These are phyloP conservation scores for Claviceps pazoutovae DNA, from an alignment of 2,329 filamentous ascomycete species.

Conservation along the genomic window DNA sequence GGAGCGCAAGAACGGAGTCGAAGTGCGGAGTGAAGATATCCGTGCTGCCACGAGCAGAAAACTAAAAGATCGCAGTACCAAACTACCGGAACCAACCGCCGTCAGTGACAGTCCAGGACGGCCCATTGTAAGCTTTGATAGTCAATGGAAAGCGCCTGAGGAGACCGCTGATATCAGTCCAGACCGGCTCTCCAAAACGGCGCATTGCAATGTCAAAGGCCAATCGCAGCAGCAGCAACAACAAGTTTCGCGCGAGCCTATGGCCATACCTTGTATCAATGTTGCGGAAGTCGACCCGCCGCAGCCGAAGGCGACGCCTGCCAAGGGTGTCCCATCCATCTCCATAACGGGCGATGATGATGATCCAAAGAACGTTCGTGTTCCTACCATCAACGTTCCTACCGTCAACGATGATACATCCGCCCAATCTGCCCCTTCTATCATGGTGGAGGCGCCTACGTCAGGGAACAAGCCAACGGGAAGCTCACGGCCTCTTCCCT, in stretches of 20 bases:
- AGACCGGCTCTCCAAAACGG: constrained; percentile 23
- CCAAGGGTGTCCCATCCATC: constrained; percentile 21
- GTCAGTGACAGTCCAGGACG: constrained; percentile 83
- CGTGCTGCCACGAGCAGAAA: constrained; percentile 81
- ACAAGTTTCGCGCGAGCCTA: constrained; percentile 15
- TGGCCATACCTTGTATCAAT: constrained; percentile 40
- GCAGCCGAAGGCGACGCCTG: constrained; percentile 16
- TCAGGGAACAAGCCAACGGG: constrained; percentile 24
- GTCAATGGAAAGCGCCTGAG: constrained; percentile 63
- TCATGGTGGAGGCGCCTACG: constrained; percentile 29
- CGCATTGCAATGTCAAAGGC: constrained; percentile 2
- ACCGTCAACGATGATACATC: constrained; percentile 22
- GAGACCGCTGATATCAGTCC: constrained; percentile 53
- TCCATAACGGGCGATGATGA: constrained; percentile 18
- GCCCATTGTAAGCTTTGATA: constrained; percentile 94
- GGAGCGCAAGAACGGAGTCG: constrained; percentile 61
- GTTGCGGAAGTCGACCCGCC: constrained; percentile 33
- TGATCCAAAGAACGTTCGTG: constrained; percentile 13
- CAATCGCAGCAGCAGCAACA: constrained; percentile 9
- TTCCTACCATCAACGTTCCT: constrained; percentile 32
- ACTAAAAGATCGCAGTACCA: constrained; percentile 72
- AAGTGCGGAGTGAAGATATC: constrained; percentile 78
- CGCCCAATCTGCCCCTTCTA: constrained; percentile 27
- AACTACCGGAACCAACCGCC: constrained; percentile 74
- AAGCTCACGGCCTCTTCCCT: constrained; percentile 26